Evolutionary conservation across 257 asterid genomes (phyloP).

Genomic region (Hygrophila difformis): DNA sequence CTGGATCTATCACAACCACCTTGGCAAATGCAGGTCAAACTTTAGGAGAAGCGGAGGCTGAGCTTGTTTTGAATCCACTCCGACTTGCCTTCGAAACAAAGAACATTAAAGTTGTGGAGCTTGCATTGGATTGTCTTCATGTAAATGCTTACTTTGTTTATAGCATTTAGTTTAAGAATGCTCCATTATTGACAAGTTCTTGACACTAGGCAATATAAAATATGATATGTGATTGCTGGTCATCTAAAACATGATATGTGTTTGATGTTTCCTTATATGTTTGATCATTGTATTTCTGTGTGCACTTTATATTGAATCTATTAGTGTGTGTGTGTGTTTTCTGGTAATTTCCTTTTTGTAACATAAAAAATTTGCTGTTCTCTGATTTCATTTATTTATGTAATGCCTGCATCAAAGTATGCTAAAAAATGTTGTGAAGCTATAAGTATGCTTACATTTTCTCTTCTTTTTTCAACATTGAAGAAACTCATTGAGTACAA

Average conservation of each 20-base stretch:
- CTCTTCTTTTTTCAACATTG: conserved; percentile 5
- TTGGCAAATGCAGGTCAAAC: conserved; percentile 82
- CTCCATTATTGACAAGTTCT: no score
- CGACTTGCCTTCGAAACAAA: conserved; percentile 91
- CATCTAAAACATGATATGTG: no score
- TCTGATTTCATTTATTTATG: not conserved
- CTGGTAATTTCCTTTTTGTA: conserved; percentile 7
- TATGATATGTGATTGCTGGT: no score
- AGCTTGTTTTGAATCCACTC: conserved; percentile 79
- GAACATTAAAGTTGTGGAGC: conserved; percentile 73
- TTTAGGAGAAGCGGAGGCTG: conserved; percentile 54
- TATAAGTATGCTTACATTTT: conserved; percentile 12
- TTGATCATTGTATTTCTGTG: not conserved
- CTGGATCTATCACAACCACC: conserved; percentile 41
- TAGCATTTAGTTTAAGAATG: conserved; percentile 8
- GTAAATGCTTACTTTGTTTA: conserved; percentile 44
- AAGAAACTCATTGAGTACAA: conserved; percentile 97
- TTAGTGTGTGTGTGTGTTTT: no score
- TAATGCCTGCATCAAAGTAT: not conserved
- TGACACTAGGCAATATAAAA: no score
- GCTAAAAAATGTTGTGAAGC: not conserved
- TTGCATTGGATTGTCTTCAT: conserved; percentile 99
- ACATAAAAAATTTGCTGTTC: conserved; percentile 2
- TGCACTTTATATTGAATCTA: no score
- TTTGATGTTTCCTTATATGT: not conserved